Evolutionary conservation across 1,284 basidiomycete species (phyloP).

Genomic region (Leccinum fallax): DNA sequence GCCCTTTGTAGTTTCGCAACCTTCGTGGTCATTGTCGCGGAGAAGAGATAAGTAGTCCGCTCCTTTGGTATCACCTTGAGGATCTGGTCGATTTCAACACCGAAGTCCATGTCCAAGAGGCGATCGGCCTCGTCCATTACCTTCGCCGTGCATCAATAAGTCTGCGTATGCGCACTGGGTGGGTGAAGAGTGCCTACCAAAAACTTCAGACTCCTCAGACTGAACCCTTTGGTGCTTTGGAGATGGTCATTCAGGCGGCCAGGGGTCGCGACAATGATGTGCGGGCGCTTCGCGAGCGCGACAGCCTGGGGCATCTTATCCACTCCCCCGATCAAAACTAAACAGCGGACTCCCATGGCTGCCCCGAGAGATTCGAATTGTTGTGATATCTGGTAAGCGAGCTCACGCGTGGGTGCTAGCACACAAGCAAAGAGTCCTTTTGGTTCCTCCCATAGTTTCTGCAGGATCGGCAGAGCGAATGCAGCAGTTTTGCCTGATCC

Average conservation of each 20-base stretch:
- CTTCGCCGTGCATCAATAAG: conserved; percentile 42
- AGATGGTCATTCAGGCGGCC: conserved; percentile 95
- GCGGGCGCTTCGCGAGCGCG: conserved; percentile 90
- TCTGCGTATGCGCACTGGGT: not conserved
- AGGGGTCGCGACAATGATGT: conserved; percentile 97
- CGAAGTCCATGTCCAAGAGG: conserved; percentile 97
- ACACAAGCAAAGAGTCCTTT: conserved; percentile 93
- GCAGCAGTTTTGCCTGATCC: conserved; percentile 99
- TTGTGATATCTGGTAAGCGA: conserved; percentile 98
- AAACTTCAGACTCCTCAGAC: conserved; percentile 85
- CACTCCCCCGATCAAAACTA: conserved; percentile 94
- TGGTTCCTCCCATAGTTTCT: conserved; percentile 96
- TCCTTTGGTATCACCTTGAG: conserved; percentile 95
- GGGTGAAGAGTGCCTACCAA: conserved; percentile 56
- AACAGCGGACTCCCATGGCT: conserved; percentile 91
- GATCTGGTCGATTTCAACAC: conserved; percentile 96
- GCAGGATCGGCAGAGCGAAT: conserved; percentile 94
- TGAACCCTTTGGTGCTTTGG: conserved; percentile 98
- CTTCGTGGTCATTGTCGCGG: conserved; percentile 99
- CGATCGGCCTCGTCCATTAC: conserved; percentile 98
- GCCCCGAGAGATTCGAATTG: conserved; percentile 94
- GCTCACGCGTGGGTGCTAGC: conserved; percentile 93
- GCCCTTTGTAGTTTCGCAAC: conserved; percentile 97
- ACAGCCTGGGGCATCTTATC: conserved; percentile 94
- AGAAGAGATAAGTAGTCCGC: conserved; percentile 95